phyloP scores from a whole-genome alignment of 345 rosid genomes.

The Diplotaxis tenuifolia region DNA sequence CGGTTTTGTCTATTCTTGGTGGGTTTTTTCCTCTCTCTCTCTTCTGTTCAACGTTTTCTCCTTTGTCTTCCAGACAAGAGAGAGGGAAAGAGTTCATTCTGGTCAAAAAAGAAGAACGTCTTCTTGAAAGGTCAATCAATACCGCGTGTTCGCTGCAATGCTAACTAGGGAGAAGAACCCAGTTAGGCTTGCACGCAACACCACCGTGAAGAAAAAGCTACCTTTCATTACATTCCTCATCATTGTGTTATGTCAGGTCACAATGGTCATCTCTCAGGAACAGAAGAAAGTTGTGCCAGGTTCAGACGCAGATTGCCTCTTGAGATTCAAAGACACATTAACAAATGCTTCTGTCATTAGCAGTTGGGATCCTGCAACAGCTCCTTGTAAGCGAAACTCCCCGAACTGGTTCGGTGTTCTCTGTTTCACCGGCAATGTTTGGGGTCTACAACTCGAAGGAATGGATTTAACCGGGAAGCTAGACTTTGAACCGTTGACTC shows the following conservation, averaged over 20 bases:
- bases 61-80: background rate
- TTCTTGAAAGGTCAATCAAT: slow-evolving; percentile 5
- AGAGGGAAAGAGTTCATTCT: background rate
- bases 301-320: slow-evolving; percentile 41
- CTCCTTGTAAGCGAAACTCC: slow-evolving; percentile 42
- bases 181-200: slow-evolving; percentile 43
- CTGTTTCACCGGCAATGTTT: slow-evolving; percentile 43
- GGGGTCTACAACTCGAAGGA: slow-evolving; percentile 69
- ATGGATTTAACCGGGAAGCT: slow-evolving; percentile 51
- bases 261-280: slow-evolving; percentile 18
- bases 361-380: slow-evolving; percentile 43
- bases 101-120: background rate
- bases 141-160: slow-evolving; percentile 33
- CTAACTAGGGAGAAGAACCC: slow-evolving; percentile 47
- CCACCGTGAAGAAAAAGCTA: slow-evolving; percentile 9
- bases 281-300: slow-evolving; percentile 22
- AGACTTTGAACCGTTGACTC: slow-evolving; percentile 42
- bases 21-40: slow-evolving; percentile 24
- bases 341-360: slow-evolving; percentile 26
- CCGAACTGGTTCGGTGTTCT: slow-evolving; percentile 65
- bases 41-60: slow-evolving; percentile 11
- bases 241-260: slow-evolving; percentile 19
- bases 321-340: slow-evolving; percentile 41
- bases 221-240: slow-evolving; percentile 9
- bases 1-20: slow-evolving; percentile 43